Evolutionary conservation across 345 rosid genomes (phyloP).

Genomic region (Camelina hispida): DNA sequence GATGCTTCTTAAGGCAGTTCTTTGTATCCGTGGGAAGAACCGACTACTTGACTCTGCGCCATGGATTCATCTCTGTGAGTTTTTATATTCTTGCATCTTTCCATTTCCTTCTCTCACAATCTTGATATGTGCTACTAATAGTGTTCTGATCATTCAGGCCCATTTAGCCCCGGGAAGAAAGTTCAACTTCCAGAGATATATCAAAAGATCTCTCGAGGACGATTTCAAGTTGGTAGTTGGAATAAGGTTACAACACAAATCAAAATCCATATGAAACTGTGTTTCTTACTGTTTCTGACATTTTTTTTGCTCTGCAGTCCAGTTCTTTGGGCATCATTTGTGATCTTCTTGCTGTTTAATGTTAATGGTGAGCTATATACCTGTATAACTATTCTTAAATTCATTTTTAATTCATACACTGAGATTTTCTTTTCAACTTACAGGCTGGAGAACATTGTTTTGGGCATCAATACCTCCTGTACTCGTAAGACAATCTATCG

Average conservation of each 20-base stretch:
- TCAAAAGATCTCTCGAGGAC: constrained; percentile 89
- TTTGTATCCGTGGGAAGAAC: constrained; percentile 78
- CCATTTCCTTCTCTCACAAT: background rate
- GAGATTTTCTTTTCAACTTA: constrained; percentile 15
- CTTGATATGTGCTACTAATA: constrained; percentile 13
- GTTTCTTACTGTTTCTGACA: background rate
- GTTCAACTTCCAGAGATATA: constrained; percentile 86
- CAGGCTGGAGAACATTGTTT: constrained; percentile 84
- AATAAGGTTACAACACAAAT: constrained; percentile 63
- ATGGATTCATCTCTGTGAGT: constrained; percentile 88
- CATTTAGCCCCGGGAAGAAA: constrained; percentile 93
- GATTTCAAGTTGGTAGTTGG: constrained; percentile 86
- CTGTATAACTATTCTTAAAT: too few relatives aligned
- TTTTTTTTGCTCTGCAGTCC: constrained; percentile 57
- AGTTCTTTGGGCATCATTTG: constrained; percentile 84
- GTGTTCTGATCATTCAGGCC: constrained; percentile 50
- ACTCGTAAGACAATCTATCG: constrained; percentile 60
- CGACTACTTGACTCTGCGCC: constrained; percentile 87
- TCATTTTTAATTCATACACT: background rate
- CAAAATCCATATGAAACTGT: background rate
- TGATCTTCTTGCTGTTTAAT: constrained; percentile 82
- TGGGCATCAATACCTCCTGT: constrained; percentile 88
- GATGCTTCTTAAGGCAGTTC: constrained; percentile 88
- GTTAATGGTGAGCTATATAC: constrained; percentile 79
- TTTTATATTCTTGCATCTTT: background rate